Conservation (phyloP, 768 basidiomycete species). For the Cystoderma amianthinum region DNA sequence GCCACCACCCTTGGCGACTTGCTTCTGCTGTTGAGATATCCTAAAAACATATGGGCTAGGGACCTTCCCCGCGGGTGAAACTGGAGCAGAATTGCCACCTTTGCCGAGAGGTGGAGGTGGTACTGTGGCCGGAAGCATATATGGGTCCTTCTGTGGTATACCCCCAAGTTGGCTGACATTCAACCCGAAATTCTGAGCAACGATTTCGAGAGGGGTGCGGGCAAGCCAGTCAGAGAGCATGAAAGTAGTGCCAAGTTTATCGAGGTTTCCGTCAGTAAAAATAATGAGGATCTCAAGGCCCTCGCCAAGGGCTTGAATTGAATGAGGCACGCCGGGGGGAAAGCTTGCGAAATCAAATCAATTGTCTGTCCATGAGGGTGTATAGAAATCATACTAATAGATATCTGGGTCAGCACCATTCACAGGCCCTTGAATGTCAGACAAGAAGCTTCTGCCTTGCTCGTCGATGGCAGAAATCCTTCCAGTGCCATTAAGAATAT, state of each 20-base stretch:
- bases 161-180: conserved; percentile 5
- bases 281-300: conserved; percentile 10
- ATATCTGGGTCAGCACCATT: conserved; percentile 9
- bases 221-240: conserved; percentile 12
- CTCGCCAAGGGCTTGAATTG: conserved; percentile 9
- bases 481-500: conserved; percentile 10
- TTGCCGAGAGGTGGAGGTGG: conserved; percentile 9
- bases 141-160: conserved; percentile 9
- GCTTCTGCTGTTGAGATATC: conserved; percentile 8
- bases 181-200: conserved; percentile 9
- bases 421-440: conserved; percentile 7
- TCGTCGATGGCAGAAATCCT: conserved; percentile 10
- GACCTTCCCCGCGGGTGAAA: conserved; percentile 7
- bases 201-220: conserved; percentile 8
- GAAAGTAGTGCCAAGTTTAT: conserved; percentile 9
- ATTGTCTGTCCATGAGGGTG: background rate
- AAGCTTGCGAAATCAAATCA: conserved; percentile 3
- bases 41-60: conserved; percentile 9
- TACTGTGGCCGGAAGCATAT: conserved; percentile 7
- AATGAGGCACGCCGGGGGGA: conserved; percentile 10
- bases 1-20: conserved; percentile 8
- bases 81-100: conserved; percentile 6
- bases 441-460: conserved; percentile 9
- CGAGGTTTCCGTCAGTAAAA: conserved; percentile 10
- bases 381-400: conserved; percentile 7